Evolutionary conservation across 345 rosid genomes (phyloP), one percentile per base, ranked within the genome.

Genomic region (Aquilaria malaccensis): DNA sequence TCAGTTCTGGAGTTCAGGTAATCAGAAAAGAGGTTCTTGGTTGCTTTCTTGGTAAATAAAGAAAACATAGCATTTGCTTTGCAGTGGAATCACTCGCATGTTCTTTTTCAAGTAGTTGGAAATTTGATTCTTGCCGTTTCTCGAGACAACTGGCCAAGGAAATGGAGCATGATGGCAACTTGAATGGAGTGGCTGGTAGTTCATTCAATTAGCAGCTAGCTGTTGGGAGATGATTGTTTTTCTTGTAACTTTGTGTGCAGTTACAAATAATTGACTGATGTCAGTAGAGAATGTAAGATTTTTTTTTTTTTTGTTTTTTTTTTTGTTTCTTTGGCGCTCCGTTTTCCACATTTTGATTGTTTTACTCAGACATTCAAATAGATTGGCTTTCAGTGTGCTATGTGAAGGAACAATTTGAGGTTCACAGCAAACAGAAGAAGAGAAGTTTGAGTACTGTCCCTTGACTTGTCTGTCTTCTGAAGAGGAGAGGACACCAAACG

Each of bases 181-280:
- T 62, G 57, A 71, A 65, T 72, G 69, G 61, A 72, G 76, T 58
- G 29, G 59, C 73, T 55, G 65, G 50, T 75, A 47, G 43, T 50
- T 58, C 54, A 57, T 54, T 71, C 65, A 70, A 22, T 61, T 50
- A 64, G 75, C 67, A 73, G 66, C 72, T 59, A 66, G 68, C 66
- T 64, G 56, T 69, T 65, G 70, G 73, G 69, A 62, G 54, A 62
- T 43, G 61, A 67, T 74, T 77, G 70, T 82, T 85, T 37, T 9
- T 81, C 65, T 72, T 83, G 84, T 84, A 81, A 75, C 76, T 78
- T 74, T 77, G 94, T 78, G 87, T 82, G 94, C 83, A 83, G 84
- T 78, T 70, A 81, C 79, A 55, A 81, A 76, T 84, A 79, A 89
- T 78, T 66, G 80, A 73, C 81, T 86, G 81, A 73, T 79, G 51